Evolutionary conservation across 192 early-diverging fungal genomes (phyloP).

Genomic region (Coemansia sp.): DNA sequence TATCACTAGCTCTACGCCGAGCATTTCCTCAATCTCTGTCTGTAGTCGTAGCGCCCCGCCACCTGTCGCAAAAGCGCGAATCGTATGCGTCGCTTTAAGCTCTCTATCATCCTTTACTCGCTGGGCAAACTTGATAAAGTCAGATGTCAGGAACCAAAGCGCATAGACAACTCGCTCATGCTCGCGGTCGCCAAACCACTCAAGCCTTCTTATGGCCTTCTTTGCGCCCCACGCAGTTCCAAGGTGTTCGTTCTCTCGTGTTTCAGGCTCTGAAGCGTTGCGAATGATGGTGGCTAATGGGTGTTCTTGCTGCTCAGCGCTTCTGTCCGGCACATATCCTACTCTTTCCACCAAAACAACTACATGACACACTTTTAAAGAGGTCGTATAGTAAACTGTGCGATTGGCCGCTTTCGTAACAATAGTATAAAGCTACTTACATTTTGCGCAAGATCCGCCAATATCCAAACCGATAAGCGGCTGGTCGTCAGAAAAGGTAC

Average conservation of each 20-base stretch:
- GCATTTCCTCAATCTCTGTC: conserved; percentile 18
- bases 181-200: conserved; percentile 13
- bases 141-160: conserved; percentile 24
- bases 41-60: conserved; percentile 34
- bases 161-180: conserved; percentile 10
- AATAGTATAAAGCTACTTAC: conserved; percentile 8
- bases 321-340: background rate
- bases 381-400: background rate
- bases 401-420: background rate
- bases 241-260: background rate
- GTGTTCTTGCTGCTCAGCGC: background rate
- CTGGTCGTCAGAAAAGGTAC: background rate
- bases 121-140: conserved; percentile 18
- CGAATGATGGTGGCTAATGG: conserved; percentile 6
- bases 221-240: conserved; percentile 6
- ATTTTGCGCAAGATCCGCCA: conserved; percentile 35
- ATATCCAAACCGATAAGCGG: conserved; percentile 28
- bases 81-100: background rate
- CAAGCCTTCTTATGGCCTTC: conserved; percentile 5
- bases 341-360: conserved; percentile 17
- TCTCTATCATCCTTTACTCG: conserved; percentile 5
- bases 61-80: conserved; percentile 39
- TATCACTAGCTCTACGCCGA: conserved; percentile 17
- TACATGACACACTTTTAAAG: background rate
- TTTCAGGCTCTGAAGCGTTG: background rate